Percentiles rank a stretch among this genome's conserved stretches.
Evolutionary conservation across 2,329 filamentous ascomycete species (phyloP).

Genomic region (Hirsutella thompsonii): DNA sequence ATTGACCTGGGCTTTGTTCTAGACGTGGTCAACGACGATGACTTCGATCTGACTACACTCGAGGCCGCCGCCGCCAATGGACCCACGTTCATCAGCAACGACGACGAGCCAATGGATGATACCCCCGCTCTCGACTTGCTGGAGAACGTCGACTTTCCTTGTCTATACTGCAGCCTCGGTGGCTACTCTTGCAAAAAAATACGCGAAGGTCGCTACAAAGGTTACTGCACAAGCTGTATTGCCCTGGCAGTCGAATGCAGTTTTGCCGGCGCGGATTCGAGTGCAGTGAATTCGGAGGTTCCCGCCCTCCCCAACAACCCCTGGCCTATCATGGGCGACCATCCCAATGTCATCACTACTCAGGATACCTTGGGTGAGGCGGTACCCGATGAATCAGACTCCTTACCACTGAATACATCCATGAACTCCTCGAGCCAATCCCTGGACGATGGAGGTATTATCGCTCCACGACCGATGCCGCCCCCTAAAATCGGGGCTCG

Average conservation of each 20-base stretch:
- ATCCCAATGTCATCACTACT: background rate
- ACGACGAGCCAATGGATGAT: conserved; percentile 11
- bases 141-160: conserved; percentile 23
- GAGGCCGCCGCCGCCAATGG: conserved; percentile 38
- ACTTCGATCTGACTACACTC: conserved; percentile 46
- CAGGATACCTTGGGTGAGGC: conserved; percentile 13
- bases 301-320: conserved; percentile 31
- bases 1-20: conserved; percentile 38
- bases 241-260: conserved; percentile 46
- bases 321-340: conserved; percentile 26
- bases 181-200: conserved; percentile 49
- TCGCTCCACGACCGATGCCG: conserved; percentile 13
- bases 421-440: conserved; percentile 9
- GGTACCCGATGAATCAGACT: background rate
- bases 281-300: conserved; percentile 19
- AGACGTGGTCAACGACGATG: conserved; percentile 42
- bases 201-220: conserved; percentile 43
- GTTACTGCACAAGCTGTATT: conserved; percentile 50
- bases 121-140: conserved; percentile 11
- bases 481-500: conserved; percentile 56
- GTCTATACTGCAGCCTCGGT: conserved; percentile 35
- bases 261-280: conserved; percentile 28
- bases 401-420: background rate
- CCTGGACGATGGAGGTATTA: conserved; percentile 9
- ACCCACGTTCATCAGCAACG: conserved; percentile 10